Evolutionary conservation across 208 protist species (phyloP), one percentile per base, ranked within the genome.

Genomic region (Leishmania martiniquensis): DNA sequence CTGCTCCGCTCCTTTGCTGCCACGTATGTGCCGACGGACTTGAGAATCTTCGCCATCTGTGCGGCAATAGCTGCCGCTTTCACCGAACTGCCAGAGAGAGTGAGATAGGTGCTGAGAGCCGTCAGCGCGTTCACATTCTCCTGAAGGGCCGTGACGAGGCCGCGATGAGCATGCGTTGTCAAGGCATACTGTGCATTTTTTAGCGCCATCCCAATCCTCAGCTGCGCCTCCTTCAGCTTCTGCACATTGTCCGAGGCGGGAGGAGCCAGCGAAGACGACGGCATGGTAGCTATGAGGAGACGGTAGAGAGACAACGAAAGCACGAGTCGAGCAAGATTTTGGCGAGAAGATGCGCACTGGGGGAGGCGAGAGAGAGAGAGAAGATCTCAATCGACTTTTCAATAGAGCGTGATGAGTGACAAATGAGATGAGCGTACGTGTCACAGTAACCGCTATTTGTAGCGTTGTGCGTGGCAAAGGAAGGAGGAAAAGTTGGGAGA

Each of bases 61-160:
- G 84, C 88, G 32, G 89, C 85, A 52, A 89, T 91, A 34, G 89
- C 91, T 32, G 87, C 86, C 4, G 84, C 91, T 67, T 95, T 95
- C 25, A 90, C 79, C 20, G 83, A 70, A 63, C 86, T 91, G 68
- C 85, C 89, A 32, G 85, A 82, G 52, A 91, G 78, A 15, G 83
- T 78, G 7, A 95, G 79, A 65, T 95, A 95, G 22, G 81, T 82
- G 60, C 83, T 86, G 22, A 95, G 88, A 12, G 86, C 87, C 7
- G 76, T 83, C 7, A 93, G 47, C 10, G 88, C 86, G 49, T 77
- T 83, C 52, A 85, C 78, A 39, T 78, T 87, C 66, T 93, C 88
- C 4, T 84, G 63, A 47, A 93, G 76, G 0, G 89, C 89, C 15
- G 70, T 76, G n/a, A 82, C 68, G 54, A 92, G 45, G 2, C 82